Conservation (phyloP, 345 rosid species). For the Hibiscus mutabilis region DNA sequence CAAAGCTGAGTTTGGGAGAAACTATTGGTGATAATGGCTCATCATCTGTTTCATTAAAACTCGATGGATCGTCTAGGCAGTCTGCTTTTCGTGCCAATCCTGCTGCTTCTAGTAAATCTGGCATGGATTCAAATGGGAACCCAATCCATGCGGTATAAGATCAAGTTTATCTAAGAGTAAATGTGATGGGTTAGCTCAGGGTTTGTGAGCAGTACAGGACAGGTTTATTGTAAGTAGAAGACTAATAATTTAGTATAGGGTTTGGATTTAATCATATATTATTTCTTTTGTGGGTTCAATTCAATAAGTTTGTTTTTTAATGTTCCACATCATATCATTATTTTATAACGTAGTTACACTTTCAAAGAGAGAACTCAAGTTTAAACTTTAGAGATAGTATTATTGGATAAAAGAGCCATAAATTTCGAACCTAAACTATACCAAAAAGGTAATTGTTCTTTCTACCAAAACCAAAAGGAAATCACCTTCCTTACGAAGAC, state of each 20-base stretch:
- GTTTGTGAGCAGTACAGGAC: constrained; percentile 20
- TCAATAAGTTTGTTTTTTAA: constrained; percentile 18
- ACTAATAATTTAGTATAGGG: constrained; percentile 27
- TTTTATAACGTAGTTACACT: too few relatives aligned
- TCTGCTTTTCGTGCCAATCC: constrained; percentile 93
- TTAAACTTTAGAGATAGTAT: too few relatives aligned
- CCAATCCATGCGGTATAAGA: constrained; percentile 57
- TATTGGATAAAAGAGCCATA: too few relatives aligned
- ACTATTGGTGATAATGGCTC: constrained; percentile 44
- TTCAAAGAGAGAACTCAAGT: too few relatives aligned
- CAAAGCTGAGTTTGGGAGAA: constrained; percentile 79
- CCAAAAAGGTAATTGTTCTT: too few relatives aligned
- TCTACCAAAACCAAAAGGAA: too few relatives aligned
- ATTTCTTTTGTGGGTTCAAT: constrained; percentile 24
- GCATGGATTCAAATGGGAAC: constrained; percentile 38
- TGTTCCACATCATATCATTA: too few relatives aligned
- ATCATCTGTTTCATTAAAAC: constrained; percentile 64
- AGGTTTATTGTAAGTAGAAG: constrained; percentile 21
- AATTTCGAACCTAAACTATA: too few relatives aligned
- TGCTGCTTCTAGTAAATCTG: constrained; percentile 44
- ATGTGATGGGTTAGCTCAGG: constrained; percentile 20
- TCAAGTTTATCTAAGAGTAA: constrained; percentile 8
- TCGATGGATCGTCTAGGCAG: constrained; percentile 73
- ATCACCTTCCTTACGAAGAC: too few relatives aligned
- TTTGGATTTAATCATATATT: constrained; percentile 18